Evolutionary conservation across 768 basidiomycete species (phyloP).

Genomic region (Lactarius quietus): DNA sequence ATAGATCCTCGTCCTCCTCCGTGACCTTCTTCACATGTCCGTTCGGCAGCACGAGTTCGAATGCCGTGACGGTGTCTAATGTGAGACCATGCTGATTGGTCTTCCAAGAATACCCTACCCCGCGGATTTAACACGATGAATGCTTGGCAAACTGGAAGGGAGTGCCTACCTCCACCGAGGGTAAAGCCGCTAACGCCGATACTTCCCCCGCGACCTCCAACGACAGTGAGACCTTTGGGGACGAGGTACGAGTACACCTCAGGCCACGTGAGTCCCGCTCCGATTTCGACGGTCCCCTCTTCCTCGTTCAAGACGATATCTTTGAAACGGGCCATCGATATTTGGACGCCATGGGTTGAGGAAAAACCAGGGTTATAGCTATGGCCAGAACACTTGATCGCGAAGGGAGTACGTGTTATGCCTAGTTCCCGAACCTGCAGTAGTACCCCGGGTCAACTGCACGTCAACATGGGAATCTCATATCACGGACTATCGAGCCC

Average conservation of each 20-base stretch:
- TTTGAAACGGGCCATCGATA: background rate
- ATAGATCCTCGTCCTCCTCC: background rate
- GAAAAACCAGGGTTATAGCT: conserved; percentile 2
- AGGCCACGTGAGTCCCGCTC: background rate
- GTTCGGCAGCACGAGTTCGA: conserved; percentile 25
- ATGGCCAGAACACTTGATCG: background rate
- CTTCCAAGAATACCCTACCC: conserved; percentile 14
- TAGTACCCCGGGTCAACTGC: background rate
- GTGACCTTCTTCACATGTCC: conserved; percentile 11
- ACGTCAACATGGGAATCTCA: background rate
- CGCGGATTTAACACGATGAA: background rate
- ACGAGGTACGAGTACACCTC: background rate
- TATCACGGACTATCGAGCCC: background rate
- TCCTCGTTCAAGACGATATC: background rate
- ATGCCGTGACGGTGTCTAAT: conserved; percentile 23
- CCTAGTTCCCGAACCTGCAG: background rate
- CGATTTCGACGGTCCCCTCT: background rate
- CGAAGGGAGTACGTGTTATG: background rate
- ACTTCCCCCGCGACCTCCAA: background rate
- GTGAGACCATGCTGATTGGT: conserved; percentile 25
- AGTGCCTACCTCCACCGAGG: background rate
- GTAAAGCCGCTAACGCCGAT: background rate
- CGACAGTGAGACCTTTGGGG: background rate
- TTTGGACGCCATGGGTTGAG: background rate
- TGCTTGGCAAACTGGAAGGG: background rate